Evolutionary conservation across 2,329 filamentous ascomycete species (phyloP), one percentile per base, ranked within the genome.

Genomic region (Fusarium guadeloupense): DNA sequence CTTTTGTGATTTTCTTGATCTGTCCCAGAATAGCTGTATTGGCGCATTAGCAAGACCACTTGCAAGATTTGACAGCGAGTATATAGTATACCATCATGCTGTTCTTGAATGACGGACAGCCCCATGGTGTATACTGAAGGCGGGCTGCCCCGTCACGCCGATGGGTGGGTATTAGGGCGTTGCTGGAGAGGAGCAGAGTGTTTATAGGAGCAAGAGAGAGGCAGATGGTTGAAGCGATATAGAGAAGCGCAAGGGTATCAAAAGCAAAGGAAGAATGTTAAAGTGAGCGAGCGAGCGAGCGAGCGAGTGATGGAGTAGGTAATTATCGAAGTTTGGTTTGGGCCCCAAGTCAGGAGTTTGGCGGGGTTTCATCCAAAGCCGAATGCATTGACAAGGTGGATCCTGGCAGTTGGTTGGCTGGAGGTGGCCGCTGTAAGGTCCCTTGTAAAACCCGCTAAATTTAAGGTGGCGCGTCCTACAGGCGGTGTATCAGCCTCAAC

Each of bases 61-160:
- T 2, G n/a, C 9, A 6, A 35, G 28, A 9, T 31, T 23, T 9
- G 17, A 9, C 16, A 9, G 20, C 25, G 23, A 16, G 16, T 23
- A 34, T 13, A n/a, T 7, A 33, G 12, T 40, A 37, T 67, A 79
- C 77, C 73, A 70, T 78, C 72, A 47, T 89, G 89, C 82, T 96
- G 92, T 72, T 93, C 88, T 73, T 93, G 88, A 72, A 97, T 89
- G 71, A 93, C 86, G 65, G 93, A 96, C 77, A 90, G 82, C 71
- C 87, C 89, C 92, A 97, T 97, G 71, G 76, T 88, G 81, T 77
- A 75, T 74, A 49, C 39, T 52, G 43, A 45, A 57, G 62, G 64
- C 61, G 66, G 65, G 61, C 69, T 68, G 64, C 61, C 67, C 61
- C 51, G 66, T 69, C 66, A 69, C 45, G 28, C 13, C 28, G 13